phyloP scores from a whole-genome alignment of 345 rosid species.

The Luvunga scandens region DNA sequence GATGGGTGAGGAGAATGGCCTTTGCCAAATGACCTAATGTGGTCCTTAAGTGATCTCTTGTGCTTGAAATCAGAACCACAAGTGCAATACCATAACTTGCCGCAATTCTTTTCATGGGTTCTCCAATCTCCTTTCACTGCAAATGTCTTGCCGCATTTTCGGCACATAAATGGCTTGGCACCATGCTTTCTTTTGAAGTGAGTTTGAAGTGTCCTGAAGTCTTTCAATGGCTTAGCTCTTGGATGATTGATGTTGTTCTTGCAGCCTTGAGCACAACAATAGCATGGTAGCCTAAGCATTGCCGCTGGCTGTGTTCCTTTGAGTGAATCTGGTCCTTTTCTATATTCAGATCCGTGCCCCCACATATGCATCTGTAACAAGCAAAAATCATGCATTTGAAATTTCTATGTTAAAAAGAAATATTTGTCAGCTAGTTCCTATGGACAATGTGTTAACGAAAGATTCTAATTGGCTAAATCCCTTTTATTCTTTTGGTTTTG shows the following conservation, averaged over 20 bases:
- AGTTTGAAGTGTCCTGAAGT: slow-evolving; percentile 75
- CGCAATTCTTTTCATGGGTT: slow-evolving; percentile 97
- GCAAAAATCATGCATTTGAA: neutral
- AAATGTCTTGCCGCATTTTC: slow-evolving; percentile 82
- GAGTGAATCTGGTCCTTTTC: slow-evolving; percentile 72
- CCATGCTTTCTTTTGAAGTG: slow-evolving; percentile 85
- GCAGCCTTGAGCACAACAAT: slow-evolving; percentile 74
- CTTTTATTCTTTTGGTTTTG: too few relatives aligned
- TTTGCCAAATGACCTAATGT: slow-evolving; percentile 83
- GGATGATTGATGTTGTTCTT: slow-evolving; percentile 89
- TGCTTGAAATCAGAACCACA: slow-evolving; percentile 99
- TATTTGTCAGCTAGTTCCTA: too few relatives aligned
- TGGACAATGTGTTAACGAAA: too few relatives aligned
- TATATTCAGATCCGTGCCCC: slow-evolving; percentile 83
- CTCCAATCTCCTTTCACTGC: slow-evolving; percentile 99
- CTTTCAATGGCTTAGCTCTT: slow-evolving; percentile 71
- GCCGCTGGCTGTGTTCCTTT: slow-evolving; percentile 81
- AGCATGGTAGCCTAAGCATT: slow-evolving; percentile 76
- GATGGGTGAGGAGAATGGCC: slow-evolving; percentile 91
- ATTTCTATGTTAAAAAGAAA: too few relatives aligned
- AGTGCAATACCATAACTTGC: slow-evolving; percentile 93
- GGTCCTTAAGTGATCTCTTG: slow-evolving; percentile 96
- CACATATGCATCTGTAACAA: slow-evolving; percentile 76
- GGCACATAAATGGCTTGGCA: slow-evolving; percentile 62
- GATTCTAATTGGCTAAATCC: too few relatives aligned